Evolutionary conservation across 2,329 filamentous ascomycete species (phyloP).

Genomic region (Colletotrichum karsti): DNA sequence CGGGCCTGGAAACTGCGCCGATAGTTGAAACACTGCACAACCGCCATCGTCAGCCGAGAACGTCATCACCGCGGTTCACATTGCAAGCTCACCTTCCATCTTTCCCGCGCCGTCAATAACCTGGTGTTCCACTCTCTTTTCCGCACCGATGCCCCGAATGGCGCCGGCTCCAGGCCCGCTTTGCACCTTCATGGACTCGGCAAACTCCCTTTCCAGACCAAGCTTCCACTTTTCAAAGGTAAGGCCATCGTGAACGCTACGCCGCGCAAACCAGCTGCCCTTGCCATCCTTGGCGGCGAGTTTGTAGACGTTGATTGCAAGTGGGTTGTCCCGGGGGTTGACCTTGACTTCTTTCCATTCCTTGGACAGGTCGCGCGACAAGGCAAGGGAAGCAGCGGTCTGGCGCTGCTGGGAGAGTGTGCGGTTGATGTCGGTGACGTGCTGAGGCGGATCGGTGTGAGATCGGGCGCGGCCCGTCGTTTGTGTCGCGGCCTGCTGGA

Average conservation of each 20-base stretch:
- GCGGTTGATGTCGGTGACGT: conserved; percentile 59
- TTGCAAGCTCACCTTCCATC: conserved; percentile 63
- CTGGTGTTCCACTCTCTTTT: conserved; percentile 74
- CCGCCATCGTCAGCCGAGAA: conserved; percentile 17
- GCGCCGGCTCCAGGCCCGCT: conserved; percentile 76
- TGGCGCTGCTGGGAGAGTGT: conserved; percentile 47
- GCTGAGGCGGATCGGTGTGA: conserved; percentile 62
- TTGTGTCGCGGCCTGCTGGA: conserved; percentile 43
- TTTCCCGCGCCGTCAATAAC: conserved; percentile 66
- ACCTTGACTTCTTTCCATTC: conserved; percentile 90
- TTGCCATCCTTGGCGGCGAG: conserved; percentile 80
- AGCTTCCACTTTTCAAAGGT: conserved; percentile 81
- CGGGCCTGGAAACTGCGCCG: conserved; percentile 89
- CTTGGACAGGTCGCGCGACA: conserved; percentile 69
- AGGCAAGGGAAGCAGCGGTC: conserved; percentile 56
- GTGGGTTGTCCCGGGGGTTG: conserved; percentile 75
- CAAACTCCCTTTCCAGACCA: conserved; percentile 82
- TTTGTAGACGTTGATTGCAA: conserved; percentile 83
- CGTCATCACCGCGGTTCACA: conserved; percentile 5
- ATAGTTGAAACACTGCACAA: conserved; percentile 79
- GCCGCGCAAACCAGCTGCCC: conserved; percentile 88
- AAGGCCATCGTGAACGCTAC: conserved; percentile 82
- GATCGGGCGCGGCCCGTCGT: conserved; percentile 60
- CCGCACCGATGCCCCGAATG: conserved; percentile 86
- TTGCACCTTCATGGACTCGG: conserved; percentile 76